Evolutionary conservation across 257 asterid genomes (phyloP).

Genomic region (Ehretia macrophylla): DNA sequence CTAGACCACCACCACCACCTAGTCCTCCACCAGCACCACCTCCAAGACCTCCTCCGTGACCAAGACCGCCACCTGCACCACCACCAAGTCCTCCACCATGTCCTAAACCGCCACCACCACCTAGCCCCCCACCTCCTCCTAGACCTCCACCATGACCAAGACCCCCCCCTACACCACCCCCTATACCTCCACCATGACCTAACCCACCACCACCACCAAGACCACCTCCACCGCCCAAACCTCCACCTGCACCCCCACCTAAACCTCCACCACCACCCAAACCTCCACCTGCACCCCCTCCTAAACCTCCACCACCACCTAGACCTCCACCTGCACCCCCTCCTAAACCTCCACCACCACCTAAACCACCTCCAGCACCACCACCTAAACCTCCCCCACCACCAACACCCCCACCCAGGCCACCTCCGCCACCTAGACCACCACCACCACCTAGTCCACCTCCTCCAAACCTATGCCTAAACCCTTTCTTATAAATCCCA

Average conservation of each 20-base stretch:
- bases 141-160: slow-evolving; percentile 11
- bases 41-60: slow-evolving; percentile 29
- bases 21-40: slow-evolving; percentile 24
- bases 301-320: slow-evolving; percentile 26
- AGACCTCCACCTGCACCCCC: slow-evolving; percentile 24
- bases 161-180: slow-evolving; percentile 15
- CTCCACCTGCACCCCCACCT: slow-evolving; percentile 14
- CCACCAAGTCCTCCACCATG: slow-evolving; percentile 20
- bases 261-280: slow-evolving; percentile 17
- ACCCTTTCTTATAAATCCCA: too few species aligned
- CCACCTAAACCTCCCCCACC: too few species aligned
- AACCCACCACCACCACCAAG: slow-evolving; percentile 20
- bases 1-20: slow-evolving; percentile 15
- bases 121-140: slow-evolving; percentile 24
- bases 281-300: slow-evolving; percentile 15
- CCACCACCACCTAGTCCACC: slow-evolving; percentile 27
- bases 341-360: slow-evolving; percentile 24
- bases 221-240: slow-evolving; percentile 12
- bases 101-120: slow-evolving; percentile 11
- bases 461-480: too few species aligned
- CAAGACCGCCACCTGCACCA: slow-evolving; percentile 28
- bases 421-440: slow-evolving; percentile 32
- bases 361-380: slow-evolving; percentile 37
- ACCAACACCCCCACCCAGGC: slow-evolving; percentile 25
- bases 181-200: slow-evolving; percentile 19